phyloP scores from a whole-genome alignment of 148 eudicot species.

The Nepenthes gracilis region DNA sequence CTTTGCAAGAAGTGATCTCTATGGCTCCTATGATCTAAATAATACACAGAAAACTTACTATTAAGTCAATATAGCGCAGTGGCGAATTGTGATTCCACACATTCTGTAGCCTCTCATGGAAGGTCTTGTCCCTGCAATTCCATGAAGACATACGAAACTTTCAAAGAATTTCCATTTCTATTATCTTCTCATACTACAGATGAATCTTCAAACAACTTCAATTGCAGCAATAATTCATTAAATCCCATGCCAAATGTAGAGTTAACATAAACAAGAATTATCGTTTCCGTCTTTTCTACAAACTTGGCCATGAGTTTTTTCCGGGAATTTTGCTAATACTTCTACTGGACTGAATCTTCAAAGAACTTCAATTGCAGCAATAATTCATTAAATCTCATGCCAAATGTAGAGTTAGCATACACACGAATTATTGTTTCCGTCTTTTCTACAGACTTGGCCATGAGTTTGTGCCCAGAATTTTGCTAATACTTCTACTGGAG shows the following conservation, averaged over 20 bases:
- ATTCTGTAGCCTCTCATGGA: conserved; percentile 36
- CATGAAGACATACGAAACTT: conserved; percentile 4
- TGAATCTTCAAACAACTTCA: too few species aligned
- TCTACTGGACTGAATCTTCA: neutral
- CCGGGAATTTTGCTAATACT: neutral
- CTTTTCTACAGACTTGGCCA: too few species aligned
- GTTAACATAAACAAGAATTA: too few species aligned
- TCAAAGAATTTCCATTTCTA: conserved; percentile 1
- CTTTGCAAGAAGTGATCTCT: neutral
- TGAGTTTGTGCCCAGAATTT: too few species aligned
- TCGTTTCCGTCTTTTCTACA: too few species aligned
- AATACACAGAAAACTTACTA: conserved; percentile 37
- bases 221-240: too few species aligned
- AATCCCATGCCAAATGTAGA: too few species aligned
- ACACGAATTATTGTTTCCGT: too few species aligned
- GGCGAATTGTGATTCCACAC: conserved; percentile 54
- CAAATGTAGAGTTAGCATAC: too few species aligned
- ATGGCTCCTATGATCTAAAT: neutral
- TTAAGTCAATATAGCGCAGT: conserved; percentile 46
- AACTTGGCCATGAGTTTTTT: too few species aligned
- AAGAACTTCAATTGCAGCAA: too few species aligned
- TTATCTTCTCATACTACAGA: neutral
- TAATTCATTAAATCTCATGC: too few species aligned
- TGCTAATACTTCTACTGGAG: neutral
- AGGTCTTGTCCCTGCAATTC: conserved; percentile 53